phyloP scores from a whole-genome alignment of 2,329 filamentous ascomycete genomes.

The Aspergillus tamarii region DNA sequence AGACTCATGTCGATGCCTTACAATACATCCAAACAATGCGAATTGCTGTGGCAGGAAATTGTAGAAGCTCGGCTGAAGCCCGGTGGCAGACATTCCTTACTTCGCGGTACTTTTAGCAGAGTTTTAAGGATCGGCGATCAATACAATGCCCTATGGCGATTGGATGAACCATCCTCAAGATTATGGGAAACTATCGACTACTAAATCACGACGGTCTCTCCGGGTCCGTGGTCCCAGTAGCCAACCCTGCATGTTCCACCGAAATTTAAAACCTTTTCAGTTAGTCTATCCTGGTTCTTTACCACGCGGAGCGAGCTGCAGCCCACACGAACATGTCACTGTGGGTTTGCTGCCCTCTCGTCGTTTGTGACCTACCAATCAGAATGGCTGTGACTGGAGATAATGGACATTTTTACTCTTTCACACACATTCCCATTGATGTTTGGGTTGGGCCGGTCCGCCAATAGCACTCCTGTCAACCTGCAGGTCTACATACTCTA shows the following conservation, averaged over 20 bases:
- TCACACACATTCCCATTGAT: constrained; percentile 12
- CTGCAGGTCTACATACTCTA: constrained; percentile 19
- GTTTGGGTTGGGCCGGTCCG: constrained; percentile 5
- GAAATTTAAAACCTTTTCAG: constrained; percentile 6
- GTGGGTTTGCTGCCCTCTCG: constrained; percentile 1
- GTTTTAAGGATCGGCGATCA: constrained; percentile 14
- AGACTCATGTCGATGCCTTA: not conserved
- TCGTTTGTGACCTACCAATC: not conserved
- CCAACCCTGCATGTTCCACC: constrained; percentile 16
- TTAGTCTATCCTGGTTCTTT: not conserved
- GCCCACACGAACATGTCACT: constrained; percentile 7
- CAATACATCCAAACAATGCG: not conserved
- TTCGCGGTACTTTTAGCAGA: not conserved
- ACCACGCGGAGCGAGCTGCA: constrained; percentile 1
- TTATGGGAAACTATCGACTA: constrained; percentile 16
- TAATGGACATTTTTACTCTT: not conserved
- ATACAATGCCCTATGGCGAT: constrained; percentile 9
- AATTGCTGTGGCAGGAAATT: not conserved
- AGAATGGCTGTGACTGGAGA: not conserved
- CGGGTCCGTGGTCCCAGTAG: constrained; percentile 3
- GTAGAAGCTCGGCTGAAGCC: not conserved
- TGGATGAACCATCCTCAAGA: constrained; percentile 10
- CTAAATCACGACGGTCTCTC: constrained; percentile 13
- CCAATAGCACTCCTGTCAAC: constrained; percentile 16
- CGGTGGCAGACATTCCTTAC: constrained; percentile 6